Percentiles rank a stretch among this genome's conserved stretches.
These are phyloP conservation scores for Clavispora carvajalis DNA, from an alignment of 805 yeast genomes.

Conservation along the genomic window DNA sequence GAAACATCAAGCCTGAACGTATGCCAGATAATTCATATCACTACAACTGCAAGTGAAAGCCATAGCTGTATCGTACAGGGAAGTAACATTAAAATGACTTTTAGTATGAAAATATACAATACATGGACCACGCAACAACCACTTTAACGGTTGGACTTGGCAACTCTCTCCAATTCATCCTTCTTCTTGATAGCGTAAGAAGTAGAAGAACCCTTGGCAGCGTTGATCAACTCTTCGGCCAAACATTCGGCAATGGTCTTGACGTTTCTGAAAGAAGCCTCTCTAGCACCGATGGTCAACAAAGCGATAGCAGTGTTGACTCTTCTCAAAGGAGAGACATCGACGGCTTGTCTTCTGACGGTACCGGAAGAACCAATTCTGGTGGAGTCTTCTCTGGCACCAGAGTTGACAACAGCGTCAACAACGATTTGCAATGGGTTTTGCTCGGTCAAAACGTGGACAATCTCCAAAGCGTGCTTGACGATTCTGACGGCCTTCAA, in stretches of 20 bases:
- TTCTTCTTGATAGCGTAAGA: conserved; percentile 99
- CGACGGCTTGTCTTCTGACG: conserved; percentile 99
- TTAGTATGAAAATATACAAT: conserved; percentile 21
- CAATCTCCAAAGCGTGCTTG: conserved; percentile 98
- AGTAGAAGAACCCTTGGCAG: conserved; percentile 99
- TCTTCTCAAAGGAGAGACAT: conserved; percentile 99
- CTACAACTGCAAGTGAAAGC: no score
- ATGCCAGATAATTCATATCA: background rate
- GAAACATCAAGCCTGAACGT: no score
- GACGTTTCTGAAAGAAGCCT: conserved; percentile 99
- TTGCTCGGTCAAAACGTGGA: conserved; percentile 94
- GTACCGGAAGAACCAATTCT: conserved; percentile 99
- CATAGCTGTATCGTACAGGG: background rate
- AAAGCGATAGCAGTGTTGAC: conserved; percentile 98
- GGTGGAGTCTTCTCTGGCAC: conserved; percentile 99
- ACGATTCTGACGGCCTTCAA: conserved; percentile 99
- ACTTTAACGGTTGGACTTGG: conserved; percentile 99
- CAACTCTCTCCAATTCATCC: conserved; percentile 99
- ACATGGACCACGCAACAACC: conserved; percentile 6
- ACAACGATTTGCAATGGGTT: conserved; percentile 99
- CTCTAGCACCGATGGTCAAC: conserved; percentile 99
- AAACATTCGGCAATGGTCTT: conserved; percentile 99
- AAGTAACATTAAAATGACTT: conserved; percentile 13
- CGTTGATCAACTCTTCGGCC: conserved; percentile 99
- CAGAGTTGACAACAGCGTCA: conserved; percentile 99